These are phyloP conservation scores for Citrus hindsii DNA, from an alignment of 345 rosid species.

Conservation along the genomic window DNA sequence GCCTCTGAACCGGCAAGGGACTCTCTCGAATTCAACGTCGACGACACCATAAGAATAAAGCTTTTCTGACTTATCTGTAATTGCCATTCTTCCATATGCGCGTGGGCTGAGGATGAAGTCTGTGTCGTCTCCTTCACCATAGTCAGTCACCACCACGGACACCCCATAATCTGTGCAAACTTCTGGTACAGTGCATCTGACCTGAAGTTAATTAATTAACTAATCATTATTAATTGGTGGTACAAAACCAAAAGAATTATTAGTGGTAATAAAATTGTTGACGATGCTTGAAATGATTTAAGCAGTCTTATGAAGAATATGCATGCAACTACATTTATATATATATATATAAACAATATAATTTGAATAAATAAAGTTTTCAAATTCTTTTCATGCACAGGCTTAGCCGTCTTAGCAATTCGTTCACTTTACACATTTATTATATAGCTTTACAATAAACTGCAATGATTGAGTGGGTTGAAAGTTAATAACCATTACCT, in stretches of 20 bases:
- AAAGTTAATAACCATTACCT: slow-evolving; percentile 32
- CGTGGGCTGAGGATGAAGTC: slow-evolving; percentile 80
- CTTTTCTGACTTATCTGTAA: slow-evolving; percentile 27
- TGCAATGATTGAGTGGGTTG: background rate
- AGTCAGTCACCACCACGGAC: slow-evolving; percentile 74
- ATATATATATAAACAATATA: rapidly evolving
- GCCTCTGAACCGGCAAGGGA: slow-evolving; percentile 53
- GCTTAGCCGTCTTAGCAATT: too few species aligned
- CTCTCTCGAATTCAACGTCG: slow-evolving; percentile 59
- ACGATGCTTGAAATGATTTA: background rate
- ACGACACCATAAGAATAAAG: slow-evolving; percentile 75
- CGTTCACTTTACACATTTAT: too few species aligned
- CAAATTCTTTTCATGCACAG: background rate
- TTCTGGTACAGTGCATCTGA: slow-evolving; percentile 64
- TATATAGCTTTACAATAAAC: too few species aligned
- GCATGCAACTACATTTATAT: background rate
- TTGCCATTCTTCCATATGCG: slow-evolving; percentile 57
- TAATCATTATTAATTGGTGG: background rate
- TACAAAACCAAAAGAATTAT: background rate
- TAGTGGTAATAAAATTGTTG: background rate
- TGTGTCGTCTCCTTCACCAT: slow-evolving; percentile 73
- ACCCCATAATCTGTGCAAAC: slow-evolving; percentile 61
- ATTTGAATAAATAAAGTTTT: background rate
- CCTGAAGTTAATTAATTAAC: slow-evolving; percentile 31
- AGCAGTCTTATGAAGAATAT: background rate